Evolutionary conservation across 1,284 basidiomycete species (phyloP), one percentile per base, ranked within the genome.

Genomic region (Thelephora terrestris): DNA sequence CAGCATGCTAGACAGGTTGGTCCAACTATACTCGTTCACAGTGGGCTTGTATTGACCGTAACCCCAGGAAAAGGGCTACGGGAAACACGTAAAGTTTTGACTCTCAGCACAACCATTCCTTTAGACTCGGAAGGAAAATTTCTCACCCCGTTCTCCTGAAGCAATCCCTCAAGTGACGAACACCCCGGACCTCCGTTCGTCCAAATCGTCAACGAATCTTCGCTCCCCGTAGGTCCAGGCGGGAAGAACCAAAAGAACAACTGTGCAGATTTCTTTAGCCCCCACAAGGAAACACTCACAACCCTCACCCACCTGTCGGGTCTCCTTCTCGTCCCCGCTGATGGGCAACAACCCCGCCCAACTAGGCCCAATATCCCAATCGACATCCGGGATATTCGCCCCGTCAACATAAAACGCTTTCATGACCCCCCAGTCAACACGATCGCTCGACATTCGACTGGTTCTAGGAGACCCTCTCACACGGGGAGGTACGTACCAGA

Each of bases 221-320:
- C 58, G 49, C 78, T 84, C 9, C 80, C 81, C 57, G 79, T 66
- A 9, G 81, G 81, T 5, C 81, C 82, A 1, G 85, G 79, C 38
- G 87, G 87, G 67, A 88, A 89, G 64, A 88, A 84, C 89, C 87
- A 91, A 66, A 91, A 91, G 71, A 85, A 91, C 7, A 90, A 70
- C 80, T 90, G 48, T 10, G 27, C 27, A 27, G n/a, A n/a, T n/a
- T n/a, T n/a, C n/a, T 4, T 37, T 16, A 18, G 16, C 3, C 23
- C 10, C 36, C n/a, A 16, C 48, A 23, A 17, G n/a, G 34, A 47
- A 50, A 38, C 50, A 48, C 18, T 34, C 38, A 48, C 51, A 44
- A n/a, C n/a, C 20, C 18, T 32, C 25, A 43, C 61, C 17, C 52
- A 81, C 81, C 71, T 89, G 71, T 34, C 82, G 73, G 4, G 78